Evolutionary conservation across 1,284 basidiomycete genomes (phyloP), one percentile per base, ranked within the genome.

Genomic region (Pascua guehoae): DNA sequence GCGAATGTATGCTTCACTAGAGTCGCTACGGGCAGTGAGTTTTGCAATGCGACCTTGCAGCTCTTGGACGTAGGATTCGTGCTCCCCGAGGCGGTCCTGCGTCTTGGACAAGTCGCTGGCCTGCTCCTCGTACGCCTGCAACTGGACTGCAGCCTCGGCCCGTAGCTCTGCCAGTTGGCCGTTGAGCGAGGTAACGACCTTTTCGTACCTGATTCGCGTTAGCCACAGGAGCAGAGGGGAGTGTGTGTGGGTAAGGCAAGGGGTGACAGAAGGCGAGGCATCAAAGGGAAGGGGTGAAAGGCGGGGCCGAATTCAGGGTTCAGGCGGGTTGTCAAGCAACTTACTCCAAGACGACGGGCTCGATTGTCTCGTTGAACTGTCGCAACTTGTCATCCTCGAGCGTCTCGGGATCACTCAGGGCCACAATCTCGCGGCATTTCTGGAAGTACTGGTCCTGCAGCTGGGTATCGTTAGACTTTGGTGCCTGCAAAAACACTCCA

Each of bases 361-460:
- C 94, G 17, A 98, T 93, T 56, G 96, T 95, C 74, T 93, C 89
- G 69, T 96, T 90, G 72, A 97, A 98, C 74, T 88, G 90, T 32
- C 62, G 51, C 39, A 63, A 45, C 56, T 60, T 60, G 53, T 63
- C 62, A 46, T 63, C 62, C 62, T 60, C 62, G 4, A 60, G 51
- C 24, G 43, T 39, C 37, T 63, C 56, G 39, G 62, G 58, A 51
- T 63, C 62, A 51, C 58, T 60, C 50, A 63, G 58, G 45, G 62
- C 62, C 9, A 75, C 74, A 49, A 74, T 71, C 57, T 79, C 74
- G 49, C 71, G 70, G 49, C 68, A 70, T 43, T 74, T 74, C 24
- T 57, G 60, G 18, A 73, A 64, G 60, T 74, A 74, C 50, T 68
- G 67, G 55, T 74, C 71, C 49, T 72, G 69, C 2, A 78, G 66